These are phyloP conservation scores for Colletotrichum sp. DNA, from an alignment of 2,329 filamentous ascomycete species.

Conservation along the genomic window DNA sequence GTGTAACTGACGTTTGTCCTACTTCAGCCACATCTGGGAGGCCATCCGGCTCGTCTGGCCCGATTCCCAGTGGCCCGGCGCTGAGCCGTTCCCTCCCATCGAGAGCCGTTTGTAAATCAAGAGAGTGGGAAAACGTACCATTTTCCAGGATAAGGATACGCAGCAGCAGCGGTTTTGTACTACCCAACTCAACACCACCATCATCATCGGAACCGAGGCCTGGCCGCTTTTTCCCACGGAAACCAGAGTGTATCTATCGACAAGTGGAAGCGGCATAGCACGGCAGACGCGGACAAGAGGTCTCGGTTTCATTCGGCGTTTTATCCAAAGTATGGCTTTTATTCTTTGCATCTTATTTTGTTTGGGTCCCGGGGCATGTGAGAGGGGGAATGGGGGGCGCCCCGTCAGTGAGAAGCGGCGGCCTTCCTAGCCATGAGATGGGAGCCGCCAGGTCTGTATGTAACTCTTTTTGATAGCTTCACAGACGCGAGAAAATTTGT, in stretches of 20 bases:
- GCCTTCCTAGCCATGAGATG: not conserved
- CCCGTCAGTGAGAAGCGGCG: not conserved
- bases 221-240: not conserved
- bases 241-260: not conserved
- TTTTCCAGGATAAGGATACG: not conserved
- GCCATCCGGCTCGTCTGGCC: conserved; percentile 92
- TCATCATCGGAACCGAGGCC: not conserved
- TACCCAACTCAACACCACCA: not conserved
- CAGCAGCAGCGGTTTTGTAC: not conserved
- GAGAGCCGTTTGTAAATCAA: conserved; percentile 77
- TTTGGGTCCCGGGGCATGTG: not conserved
- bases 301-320: not conserved
- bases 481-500: not conserved
- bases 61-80: conserved; percentile 81
- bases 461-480: not conserved
- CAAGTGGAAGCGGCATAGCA: not conserved
- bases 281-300: not conserved
- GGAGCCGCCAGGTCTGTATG: not conserved
- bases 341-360: not conserved
- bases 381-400: not conserved
- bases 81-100: conserved; percentile 69
- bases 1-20: conserved; percentile 22
- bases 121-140: not conserved
- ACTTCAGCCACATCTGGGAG: conserved; percentile 85
- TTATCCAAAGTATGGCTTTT: not conserved